Conservation (phyloP, 1,284 basidiomycete genomes). For the Trametes versicolor region DNA sequence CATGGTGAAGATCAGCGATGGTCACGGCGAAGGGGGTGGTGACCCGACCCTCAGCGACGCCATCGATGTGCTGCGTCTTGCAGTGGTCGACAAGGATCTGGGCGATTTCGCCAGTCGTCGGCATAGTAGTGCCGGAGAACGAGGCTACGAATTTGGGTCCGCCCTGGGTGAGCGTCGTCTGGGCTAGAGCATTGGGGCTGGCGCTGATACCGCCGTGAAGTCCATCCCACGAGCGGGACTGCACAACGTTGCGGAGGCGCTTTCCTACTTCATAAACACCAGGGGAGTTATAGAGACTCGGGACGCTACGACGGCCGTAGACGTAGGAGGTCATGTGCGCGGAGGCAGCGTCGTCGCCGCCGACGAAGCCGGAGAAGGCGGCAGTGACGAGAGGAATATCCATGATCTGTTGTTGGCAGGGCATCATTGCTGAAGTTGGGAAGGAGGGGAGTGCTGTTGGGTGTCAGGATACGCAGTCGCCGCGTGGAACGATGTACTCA, state of each 20-base stretch:
- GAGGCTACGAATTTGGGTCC: slow-evolving; percentile 30
- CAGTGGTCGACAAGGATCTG: slow-evolving; percentile 18
- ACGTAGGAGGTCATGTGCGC: slow-evolving; percentile 21
- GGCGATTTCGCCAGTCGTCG: slow-evolving; percentile 24
- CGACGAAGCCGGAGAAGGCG: slow-evolving; percentile 27
- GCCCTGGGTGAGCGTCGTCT: neutral
- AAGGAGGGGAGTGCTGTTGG: neutral
- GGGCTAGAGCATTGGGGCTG: slow-evolving; percentile 22
- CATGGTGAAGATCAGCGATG: slow-evolving; percentile 22
- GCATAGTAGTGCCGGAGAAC: slow-evolving; percentile 26
- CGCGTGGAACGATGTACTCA: neutral
- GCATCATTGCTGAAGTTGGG: neutral
- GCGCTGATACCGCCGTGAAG: slow-evolving; percentile 26
- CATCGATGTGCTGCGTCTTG: slow-evolving; percentile 7
- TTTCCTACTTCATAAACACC: slow-evolving; percentile 27
- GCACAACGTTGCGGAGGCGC: slow-evolving; percentile 10
- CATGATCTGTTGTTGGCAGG: neutral
- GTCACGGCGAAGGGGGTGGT: slow-evolving; percentile 31
- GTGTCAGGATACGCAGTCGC: neutral
- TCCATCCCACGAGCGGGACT: slow-evolving; percentile 31
- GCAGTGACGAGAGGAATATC: slow-evolving; percentile 10
- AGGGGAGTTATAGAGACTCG: slow-evolving; percentile 27
- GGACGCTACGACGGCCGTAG: slow-evolving; percentile 19
- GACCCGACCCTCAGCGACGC: slow-evolving; percentile 20
- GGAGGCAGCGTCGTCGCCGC: slow-evolving; percentile 20